phyloP scores from a whole-genome alignment of 257 asterid genomes.

The Parsonsia alboflavescens region DNA sequence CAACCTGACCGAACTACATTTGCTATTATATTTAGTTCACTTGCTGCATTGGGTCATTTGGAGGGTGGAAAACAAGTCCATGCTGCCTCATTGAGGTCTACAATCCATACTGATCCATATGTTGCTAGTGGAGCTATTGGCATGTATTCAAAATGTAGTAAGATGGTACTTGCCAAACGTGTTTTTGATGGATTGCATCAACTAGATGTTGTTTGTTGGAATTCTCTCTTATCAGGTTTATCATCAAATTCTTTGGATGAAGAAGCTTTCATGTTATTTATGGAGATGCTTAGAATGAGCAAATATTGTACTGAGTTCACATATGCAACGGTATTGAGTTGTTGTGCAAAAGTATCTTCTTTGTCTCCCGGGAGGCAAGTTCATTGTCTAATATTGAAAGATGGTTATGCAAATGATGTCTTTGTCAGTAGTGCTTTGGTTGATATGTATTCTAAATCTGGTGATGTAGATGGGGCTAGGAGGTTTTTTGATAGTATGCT shows the following conservation, averaged over 20 bases:
- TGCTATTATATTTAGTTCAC: slow-evolving; percentile 56
- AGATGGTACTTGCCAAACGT: slow-evolving; percentile 38
- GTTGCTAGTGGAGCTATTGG: slow-evolving; percentile 63
- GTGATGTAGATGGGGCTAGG: slow-evolving; percentile 40
- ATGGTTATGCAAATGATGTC: slow-evolving; percentile 43
- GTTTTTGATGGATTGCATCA: slow-evolving; percentile 39
- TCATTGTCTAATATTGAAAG: slow-evolving; percentile 41
- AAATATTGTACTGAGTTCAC: slow-evolving; percentile 52
- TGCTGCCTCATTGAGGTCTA: slow-evolving; percentile 37
- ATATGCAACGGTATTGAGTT: slow-evolving; percentile 45
- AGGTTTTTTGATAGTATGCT: slow-evolving; percentile 42
- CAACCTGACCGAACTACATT: slow-evolving; percentile 57
- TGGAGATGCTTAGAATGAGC: slow-evolving; percentile 40
- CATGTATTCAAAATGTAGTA: slow-evolving; percentile 56
- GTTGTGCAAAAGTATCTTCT: slow-evolving; percentile 48
- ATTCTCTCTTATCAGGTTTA: slow-evolving; percentile 60
- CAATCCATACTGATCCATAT: slow-evolving; percentile 36
- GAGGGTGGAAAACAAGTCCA: slow-evolving; percentile 65
- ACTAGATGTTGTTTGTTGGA: slow-evolving; percentile 54
- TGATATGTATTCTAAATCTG: slow-evolving; percentile 62
- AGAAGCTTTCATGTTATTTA: slow-evolving; percentile 47
- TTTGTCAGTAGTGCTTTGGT: slow-evolving; percentile 54
- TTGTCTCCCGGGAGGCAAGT: slow-evolving; percentile 55
- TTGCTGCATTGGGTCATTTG: slow-evolving; percentile 46
- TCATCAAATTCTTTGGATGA: slow-evolving; percentile 39